Base-by-base conservation (phyloP, 306 rosid species). In the Gleditsia sinensis region DNA sequence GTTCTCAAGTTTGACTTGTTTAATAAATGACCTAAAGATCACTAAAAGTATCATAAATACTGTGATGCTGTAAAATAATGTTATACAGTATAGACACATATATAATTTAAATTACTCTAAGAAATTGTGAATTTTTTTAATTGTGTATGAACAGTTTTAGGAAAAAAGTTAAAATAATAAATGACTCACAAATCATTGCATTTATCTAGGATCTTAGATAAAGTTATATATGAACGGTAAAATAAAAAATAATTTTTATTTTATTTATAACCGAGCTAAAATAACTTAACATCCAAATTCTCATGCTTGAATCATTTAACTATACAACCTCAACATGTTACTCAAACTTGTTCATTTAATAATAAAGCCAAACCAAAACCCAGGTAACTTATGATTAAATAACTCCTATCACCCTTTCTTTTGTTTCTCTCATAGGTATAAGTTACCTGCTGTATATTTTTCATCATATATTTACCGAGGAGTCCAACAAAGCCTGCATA, bases 401-500 rank as follows among this genome's bases (percentile, higher is more conserved):
- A 9, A 60, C 3, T 45, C 5, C 27, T 34, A 34, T 17, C 27
- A n/a, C 28, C 27, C 27, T 60, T 20, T 21, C 13, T 54, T 21
- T 37, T 71, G 36, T 51, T 62, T 39, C 53, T 39, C 53, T 45
- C 9, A 71, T 43, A 63, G 3, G 60, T 17, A 36, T 61, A 5
- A 33, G 14, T 51, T 71, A 82, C 85, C 85, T 82, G 82, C 69
- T 82, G 69, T 33, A 69, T 39, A 56, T 78, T 69, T 78, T 74
- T 82, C 56, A 74, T 74, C 54, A 54, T 58, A 68, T 68, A 74
- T 78, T 74, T 82, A 21, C 78, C 86, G 43, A 83, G 50, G 60
- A 81, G 49, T 9, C 78, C 82, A 75, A 78, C 75, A 50, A 83
- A 4, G 32, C 80, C 88, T 86, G 81, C 80, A 67, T 34, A 32